A percentile compares a stretch with the other conserved stretches of the same genome.
These are phyloP conservation scores for Coniosporium apollinis DNA, from an alignment of 495 filamentous ascomycete genomes.

Conservation along the genomic window DNA sequence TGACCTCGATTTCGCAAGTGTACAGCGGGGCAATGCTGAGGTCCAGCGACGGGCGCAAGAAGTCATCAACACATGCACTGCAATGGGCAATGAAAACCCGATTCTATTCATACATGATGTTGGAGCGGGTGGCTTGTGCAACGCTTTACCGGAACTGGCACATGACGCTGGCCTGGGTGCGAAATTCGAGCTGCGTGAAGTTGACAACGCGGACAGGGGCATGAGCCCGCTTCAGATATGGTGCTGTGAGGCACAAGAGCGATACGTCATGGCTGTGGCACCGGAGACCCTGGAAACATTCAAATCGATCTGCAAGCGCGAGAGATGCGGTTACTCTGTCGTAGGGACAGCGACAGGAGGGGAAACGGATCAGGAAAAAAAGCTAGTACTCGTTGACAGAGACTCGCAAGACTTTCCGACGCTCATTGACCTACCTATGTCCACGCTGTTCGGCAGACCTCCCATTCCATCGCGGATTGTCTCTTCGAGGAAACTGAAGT, in stretches of 20 bases:
- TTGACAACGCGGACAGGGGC: constrained; percentile 74
- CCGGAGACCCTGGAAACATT: constrained; percentile 67
- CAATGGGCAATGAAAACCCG: constrained; percentile 66
- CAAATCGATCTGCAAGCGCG: constrained; percentile 63
- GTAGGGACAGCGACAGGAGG: constrained; percentile 63
- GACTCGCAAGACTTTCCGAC: constrained; percentile 59
- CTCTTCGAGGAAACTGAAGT: constrained; percentile 46
- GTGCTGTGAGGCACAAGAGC: constrained; percentile 93
- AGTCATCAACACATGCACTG: constrained; percentile 85
- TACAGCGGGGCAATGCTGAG: constrained; percentile 89
- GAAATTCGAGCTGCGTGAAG: constrained; percentile 75
- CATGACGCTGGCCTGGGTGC: constrained; percentile 82
- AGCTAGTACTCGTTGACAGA: constrained; percentile 64
- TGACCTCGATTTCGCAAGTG: constrained; percentile 87
- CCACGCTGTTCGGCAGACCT: constrained; percentile 78
- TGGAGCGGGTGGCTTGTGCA: constrained; percentile 85
- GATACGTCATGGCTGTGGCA: constrained; percentile 78
- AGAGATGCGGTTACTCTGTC: constrained; percentile 86
- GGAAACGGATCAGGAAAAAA: constrained; percentile 42
- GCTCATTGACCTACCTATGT: constrained; percentile 84
- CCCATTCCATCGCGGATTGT: constrained; percentile 72
- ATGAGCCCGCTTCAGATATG: constrained; percentile 95
- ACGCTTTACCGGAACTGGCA: constrained; percentile 82
- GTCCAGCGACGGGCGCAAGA: constrained; percentile 89
- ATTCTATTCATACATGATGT: constrained; percentile 97